A percentile compares a stretch with the other conserved stretches of the same genome.
Conservation (phyloP, 2,329 filamentous ascomycete species). For the Fusarium protoensiforme region DNA sequence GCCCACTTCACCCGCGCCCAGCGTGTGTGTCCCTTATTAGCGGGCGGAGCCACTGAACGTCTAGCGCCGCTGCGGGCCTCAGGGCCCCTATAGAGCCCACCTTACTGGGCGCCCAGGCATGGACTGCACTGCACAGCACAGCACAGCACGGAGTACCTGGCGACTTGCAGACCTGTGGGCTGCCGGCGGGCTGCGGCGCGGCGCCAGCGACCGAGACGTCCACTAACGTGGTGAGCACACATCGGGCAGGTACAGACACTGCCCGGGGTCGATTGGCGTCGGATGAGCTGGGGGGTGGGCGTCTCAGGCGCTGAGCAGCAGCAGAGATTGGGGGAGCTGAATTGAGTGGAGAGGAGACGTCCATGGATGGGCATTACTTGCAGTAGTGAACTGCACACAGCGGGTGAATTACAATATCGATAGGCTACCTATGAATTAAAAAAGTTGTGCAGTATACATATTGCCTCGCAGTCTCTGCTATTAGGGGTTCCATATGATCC, state of each 20-base stretch:
- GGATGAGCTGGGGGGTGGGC: slow-evolving; percentile 16
- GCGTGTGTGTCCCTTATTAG: slow-evolving; percentile 39
- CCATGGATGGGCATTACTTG: slow-evolving; percentile 30
- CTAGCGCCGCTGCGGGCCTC: slow-evolving; percentile 43
- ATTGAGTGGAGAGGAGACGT: slow-evolving; percentile 39
- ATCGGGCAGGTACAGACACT: slow-evolving; percentile 4
- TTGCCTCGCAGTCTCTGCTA: background rate
- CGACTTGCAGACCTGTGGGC: slow-evolving; percentile 11
- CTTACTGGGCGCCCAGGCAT: slow-evolving; percentile 7
- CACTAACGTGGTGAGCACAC: slow-evolving; percentile 14
- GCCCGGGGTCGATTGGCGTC: slow-evolving; percentile 37
- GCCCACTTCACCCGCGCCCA: slow-evolving; percentile 13
- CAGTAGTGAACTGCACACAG: slow-evolving; percentile 33
- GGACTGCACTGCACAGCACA: background rate
- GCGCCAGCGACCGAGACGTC: slow-evolving; percentile 16
- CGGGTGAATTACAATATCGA: slow-evolving; percentile 28
- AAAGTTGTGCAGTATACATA: background rate
- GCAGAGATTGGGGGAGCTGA: slow-evolving; percentile 40
- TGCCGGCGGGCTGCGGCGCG: slow-evolving; percentile 30
- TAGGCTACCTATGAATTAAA: slow-evolving; percentile 18
- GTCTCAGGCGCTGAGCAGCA: slow-evolving; percentile 40
- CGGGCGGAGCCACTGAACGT: slow-evolving; percentile 39
- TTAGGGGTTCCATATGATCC: background rate
- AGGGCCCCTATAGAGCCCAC: slow-evolving; percentile 30
- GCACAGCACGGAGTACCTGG: background rate